These are phyloP conservation scores for Trypanosoma platydactyli DNA, from an alignment of 208 protist species.

Conservation along the genomic window DNA sequence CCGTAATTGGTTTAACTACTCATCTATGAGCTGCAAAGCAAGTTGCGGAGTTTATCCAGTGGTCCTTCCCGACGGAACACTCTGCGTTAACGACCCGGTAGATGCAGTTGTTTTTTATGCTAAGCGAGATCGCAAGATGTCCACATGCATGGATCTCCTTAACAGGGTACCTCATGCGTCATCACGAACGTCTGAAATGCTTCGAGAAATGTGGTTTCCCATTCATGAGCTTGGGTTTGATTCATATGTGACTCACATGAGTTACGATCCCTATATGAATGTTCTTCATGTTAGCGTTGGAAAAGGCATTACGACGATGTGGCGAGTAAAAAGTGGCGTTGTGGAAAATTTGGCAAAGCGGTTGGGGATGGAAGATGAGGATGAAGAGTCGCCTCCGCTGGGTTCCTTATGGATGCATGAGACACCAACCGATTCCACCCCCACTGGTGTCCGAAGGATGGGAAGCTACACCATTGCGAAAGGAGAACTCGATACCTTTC, in stretches of 20 bases:
- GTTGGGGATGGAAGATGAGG: not conserved
- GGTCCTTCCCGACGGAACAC: conserved; percentile 26
- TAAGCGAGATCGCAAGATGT: not conserved
- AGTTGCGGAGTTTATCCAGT: conserved; percentile 3
- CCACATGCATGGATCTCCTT: not conserved
- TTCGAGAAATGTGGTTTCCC: not conserved
- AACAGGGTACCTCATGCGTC: not conserved
- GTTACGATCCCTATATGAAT: conserved; percentile 12
- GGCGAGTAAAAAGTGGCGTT: not conserved
- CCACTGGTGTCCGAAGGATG: conserved; percentile 1
- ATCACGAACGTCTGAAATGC: not conserved
- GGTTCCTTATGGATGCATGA: not conserved
- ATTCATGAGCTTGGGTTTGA: conserved; percentile 2
- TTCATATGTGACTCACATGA: conserved; percentile 11
- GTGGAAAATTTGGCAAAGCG: not conserved
- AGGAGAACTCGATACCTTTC: conserved; percentile 3
- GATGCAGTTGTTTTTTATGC: conserved; percentile 11
- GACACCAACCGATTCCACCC: not conserved
- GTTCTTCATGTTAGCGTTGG: conserved; percentile 1
- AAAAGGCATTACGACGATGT: conserved; percentile 1
- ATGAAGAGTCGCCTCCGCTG: conserved; percentile 1
- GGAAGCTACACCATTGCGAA: conserved; percentile 2
- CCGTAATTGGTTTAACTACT: conserved; percentile 26
- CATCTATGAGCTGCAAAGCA: conserved; percentile 2
- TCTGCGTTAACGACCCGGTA: conserved; percentile 22